These are phyloP conservation scores for Pseudocercospora musae DNA, from an alignment of 2,329 filamentous ascomycete species.

Conservation along the genomic window DNA sequence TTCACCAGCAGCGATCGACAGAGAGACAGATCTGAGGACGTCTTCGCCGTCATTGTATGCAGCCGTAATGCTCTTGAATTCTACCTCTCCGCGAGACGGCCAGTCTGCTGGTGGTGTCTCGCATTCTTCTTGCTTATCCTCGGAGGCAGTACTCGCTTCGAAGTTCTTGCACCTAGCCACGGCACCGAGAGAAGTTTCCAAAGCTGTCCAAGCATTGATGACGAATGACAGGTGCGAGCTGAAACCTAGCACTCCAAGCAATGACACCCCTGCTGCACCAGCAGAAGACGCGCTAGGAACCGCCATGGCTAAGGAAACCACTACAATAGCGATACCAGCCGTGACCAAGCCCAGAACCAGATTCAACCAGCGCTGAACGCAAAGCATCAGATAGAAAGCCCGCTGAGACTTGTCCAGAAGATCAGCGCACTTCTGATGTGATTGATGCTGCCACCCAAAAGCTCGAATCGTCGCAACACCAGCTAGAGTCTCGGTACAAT, in stretches of 20 bases:
- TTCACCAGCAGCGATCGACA: constrained; percentile 48
- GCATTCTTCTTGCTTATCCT: constrained; percentile 59
- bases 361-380: constrained; percentile 45
- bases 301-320: constrained; percentile 36
- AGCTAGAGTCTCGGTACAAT: constrained; percentile 50
- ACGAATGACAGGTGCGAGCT: constrained; percentile 51
- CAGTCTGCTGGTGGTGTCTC: constrained; percentile 64
- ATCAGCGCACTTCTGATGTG: constrained; percentile 38
- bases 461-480: constrained; percentile 53
- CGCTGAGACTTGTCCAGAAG: constrained; percentile 43
- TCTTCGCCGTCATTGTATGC: constrained; percentile 29
- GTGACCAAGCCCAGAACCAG: constrained; percentile 42
- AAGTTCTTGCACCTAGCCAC: constrained; percentile 56
- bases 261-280: constrained; percentile 49
- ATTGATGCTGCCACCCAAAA: constrained; percentile 47
- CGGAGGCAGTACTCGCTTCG: constrained; percentile 42
- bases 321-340: constrained; percentile 31
- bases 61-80: constrained; percentile 61
- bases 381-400: constrained; percentile 47
- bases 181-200: constrained; percentile 59
- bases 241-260: constrained; percentile 55
- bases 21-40: constrained; percentile 46
- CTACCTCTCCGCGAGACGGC: constrained; percentile 70
- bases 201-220: constrained; percentile 54
- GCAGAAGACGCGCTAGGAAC: constrained; percentile 35